Base-by-base conservation (phyloP, 176 grass and related monocot genomes). In the Lolium multiflorum region DNA sequence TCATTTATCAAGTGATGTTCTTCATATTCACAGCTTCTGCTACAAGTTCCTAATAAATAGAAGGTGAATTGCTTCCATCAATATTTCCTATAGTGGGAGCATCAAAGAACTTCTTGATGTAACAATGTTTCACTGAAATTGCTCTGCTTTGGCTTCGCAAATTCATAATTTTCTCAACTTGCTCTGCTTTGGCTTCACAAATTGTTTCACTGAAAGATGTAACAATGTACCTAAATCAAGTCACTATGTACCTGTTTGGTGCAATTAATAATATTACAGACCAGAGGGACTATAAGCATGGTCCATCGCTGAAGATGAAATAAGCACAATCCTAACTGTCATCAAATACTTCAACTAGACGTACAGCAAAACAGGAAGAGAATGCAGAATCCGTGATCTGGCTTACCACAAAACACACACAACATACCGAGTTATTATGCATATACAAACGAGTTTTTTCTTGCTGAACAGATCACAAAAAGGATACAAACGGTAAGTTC, bases 401-500 rank as follows among this genome's bases (percentile, higher is more conserved):
- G 28, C 26, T 82, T 24, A 58, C 38, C 10, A 74, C 4, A 8
- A 44, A 43, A 22, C 4, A 71, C n/a, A 73, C 3, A 56, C 2
- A 18, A 54, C 81, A 60, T 31, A 11, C 25, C 7, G 16, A 31
- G 5, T 74, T 35, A 49, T 60, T 31, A 50, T 64, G 63, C 11
- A 31, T 25, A 79, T 48, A 22, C 46, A 28, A 78, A 1, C n/a
- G 22, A 2, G 24, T 48, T 13, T 76, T 87, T 83, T 84, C 48
- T 84, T 67, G 84, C 56, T 80, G 8, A 44, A 28, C 80, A 66
- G 74, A 69, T 84, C 75, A 87, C 75, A 81, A 81, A 84, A 91
- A 84, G 89, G 62, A 74, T 38, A 84, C 84, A 78, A 71, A 82
- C 38, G 41, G 26, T 79, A 76, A 79, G 51, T 69, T 78, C 57